A percentile compares a stretch with the other conserved stretches of the same genome.
These are phyloP conservation scores for Hanseniaspora meyeri DNA, from an alignment of 805 yeast genomes.

Conservation along the genomic window DNA sequence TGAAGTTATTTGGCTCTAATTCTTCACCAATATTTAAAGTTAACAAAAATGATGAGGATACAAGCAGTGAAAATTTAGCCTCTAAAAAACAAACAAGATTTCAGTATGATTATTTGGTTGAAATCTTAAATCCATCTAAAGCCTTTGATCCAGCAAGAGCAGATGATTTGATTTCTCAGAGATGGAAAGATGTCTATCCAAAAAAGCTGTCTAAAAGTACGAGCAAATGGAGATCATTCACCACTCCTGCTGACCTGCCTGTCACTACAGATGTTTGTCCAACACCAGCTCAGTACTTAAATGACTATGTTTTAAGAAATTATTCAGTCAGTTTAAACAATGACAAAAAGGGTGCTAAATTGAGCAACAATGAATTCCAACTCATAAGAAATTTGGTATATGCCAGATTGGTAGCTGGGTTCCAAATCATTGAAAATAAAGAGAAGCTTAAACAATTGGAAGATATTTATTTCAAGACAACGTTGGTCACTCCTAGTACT, in stretches of 20 bases:
- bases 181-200: conserved; percentile 90
- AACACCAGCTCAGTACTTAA: conserved; percentile 48
- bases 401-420: conserved; percentile 70
- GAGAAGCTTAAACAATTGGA: conserved; percentile 7
- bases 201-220: conserved; percentile 48
- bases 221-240: conserved; percentile 85
- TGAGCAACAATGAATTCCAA: conserved; percentile 29
- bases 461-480: conserved; percentile 24
- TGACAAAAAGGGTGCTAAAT: conserved; percentile 35
- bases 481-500: conserved; percentile 42
- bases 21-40: conserved; percentile 4
- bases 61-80: background rate
- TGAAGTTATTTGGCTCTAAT: conserved; percentile 2
- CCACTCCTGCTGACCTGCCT: conserved; percentile 89
- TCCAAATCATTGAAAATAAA: conserved; percentile 58
- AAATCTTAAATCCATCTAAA: conserved; percentile 65
- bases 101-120: conserved; percentile 39
- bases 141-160: conserved; percentile 44
- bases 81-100: background rate
- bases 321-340: conserved; percentile 61
- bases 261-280: conserved; percentile 72
- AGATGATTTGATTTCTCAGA: conserved; percentile 51
- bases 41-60: background rate
- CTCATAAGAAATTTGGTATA: conserved; percentile 80
- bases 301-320: conserved; percentile 66